phyloP scores from a whole-genome alignment of 805 yeast species.

The Suhomyces sp. region DNA sequence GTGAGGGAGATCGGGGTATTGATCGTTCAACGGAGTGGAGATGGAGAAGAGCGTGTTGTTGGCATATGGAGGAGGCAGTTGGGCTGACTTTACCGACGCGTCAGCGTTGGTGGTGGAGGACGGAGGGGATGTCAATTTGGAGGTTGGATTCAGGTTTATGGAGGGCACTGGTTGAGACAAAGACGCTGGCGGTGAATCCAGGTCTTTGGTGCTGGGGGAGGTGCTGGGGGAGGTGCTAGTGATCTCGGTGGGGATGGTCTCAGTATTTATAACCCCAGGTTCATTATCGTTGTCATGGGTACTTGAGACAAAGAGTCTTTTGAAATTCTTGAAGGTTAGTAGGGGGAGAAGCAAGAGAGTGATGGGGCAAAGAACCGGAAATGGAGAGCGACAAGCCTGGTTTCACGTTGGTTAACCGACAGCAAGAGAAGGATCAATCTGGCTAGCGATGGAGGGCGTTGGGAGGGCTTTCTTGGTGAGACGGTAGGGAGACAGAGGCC shows the following conservation, averaged over 20 bases:
- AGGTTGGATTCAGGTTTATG: neutral
- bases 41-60: slow-evolving; percentile 9
- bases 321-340: slow-evolving; percentile 14
- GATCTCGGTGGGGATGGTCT: neutral
- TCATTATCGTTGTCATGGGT: slow-evolving; percentile 3
- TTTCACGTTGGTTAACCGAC: too few relatives aligned
- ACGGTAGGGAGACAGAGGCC: too few relatives aligned
- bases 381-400: too few relatives aligned
- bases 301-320: slow-evolving; percentile 11
- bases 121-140: neutral
- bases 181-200: too few relatives aligned
- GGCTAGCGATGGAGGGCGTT: too few relatives aligned
- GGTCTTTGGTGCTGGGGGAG: neutral
- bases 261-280: slow-evolving; percentile 1
- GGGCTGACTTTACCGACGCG: neutral
- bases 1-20: slow-evolving; percentile 25
- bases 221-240: neutral
- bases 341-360: too few relatives aligned
- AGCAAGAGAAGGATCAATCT: too few relatives aligned
- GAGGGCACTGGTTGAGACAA: too few relatives aligned
- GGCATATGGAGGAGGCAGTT: neutral
- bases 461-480: too few relatives aligned
- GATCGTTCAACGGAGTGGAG: slow-evolving; percentile 10
- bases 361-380: too few relatives aligned
- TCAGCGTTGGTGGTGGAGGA: neutral